These are phyloP conservation scores for Clitoria ternatea DNA, from an alignment of 306 rosid genomes.

Conservation along the genomic window DNA sequence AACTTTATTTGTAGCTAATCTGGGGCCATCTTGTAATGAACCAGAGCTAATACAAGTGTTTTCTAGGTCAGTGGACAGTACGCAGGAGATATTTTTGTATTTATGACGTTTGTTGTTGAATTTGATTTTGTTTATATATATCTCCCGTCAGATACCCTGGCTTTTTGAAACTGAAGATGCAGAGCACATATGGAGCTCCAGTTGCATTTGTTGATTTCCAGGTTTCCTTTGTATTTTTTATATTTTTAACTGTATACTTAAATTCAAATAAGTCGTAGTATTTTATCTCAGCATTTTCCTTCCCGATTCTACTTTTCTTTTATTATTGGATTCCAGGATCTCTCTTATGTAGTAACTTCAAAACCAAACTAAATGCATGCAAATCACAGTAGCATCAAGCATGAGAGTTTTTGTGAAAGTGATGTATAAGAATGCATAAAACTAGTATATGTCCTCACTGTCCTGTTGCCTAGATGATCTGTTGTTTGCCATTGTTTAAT, in stretches of 20 bases:
- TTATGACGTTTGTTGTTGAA: neutral
- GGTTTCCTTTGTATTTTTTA: conserved; percentile 36
- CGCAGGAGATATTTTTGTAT: neutral
- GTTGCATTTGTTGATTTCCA: conserved; percentile 97
- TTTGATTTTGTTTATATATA: neutral
- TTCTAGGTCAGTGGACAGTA: conserved; percentile 55
- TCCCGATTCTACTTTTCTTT: neutral
- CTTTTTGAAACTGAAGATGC: conserved; percentile 88
- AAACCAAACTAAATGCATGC: neutral
- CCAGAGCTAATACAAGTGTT: conserved; percentile 76
- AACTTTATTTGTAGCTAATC: conserved; percentile 87
- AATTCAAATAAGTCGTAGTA: neutral
- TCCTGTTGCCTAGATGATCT: neutral
- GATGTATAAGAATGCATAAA: neutral
- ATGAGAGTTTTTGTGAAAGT: neutral
- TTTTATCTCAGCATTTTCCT: neutral
- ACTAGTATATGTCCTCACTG: neutral
- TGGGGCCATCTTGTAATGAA: conserved; percentile 85
- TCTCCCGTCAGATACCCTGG: conserved; percentile 67
- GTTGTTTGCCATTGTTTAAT: neutral
- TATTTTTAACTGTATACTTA: conserved; percentile 1
- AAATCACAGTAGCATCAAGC: neutral
- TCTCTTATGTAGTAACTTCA: neutral
- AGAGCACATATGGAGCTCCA: conserved; percentile 88
- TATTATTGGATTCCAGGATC: neutral